Evolutionary conservation across 202 grass and related monocot species (phyloP), one percentile per base, ranked within the genome.

Genomic region (Schoenoplectus tabernaemontani): DNA sequence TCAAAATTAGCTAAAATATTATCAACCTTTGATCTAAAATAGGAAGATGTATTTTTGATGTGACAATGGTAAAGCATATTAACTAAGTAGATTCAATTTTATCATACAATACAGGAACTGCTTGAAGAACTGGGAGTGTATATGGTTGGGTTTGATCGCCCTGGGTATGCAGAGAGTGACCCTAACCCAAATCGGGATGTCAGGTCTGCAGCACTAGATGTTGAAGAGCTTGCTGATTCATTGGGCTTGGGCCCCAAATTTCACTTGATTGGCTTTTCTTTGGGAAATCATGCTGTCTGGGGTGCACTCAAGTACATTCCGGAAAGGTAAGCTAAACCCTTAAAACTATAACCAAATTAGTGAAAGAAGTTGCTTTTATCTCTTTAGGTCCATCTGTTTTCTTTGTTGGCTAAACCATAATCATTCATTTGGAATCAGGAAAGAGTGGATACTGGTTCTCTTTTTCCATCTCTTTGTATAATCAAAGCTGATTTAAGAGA

Each of bases 151-250:
- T 97, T 91, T 67, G 93, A 97, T 68, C 83, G 93, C 20, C 87
- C 93, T 15, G 93, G 93, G 22, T 93, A 89, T 51, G 90, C 78
- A 30, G 93, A 97, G 82, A 97, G 93, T 68, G 93, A 97, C 78
- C 88, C 93, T 1, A 88, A 97, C 70, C 88, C 93, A 7, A 26
- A 34, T 13, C 91, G 93, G 15, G 84, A 90, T 12, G 79, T 89
- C 32, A 82, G 84, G 76, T 91, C 76, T 79, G 91, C 89, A 5
- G 89, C 93, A 46, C 60, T 76, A 59, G 93, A 97, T 78, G 76
- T 93, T 10, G 84, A 34, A 36, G 90, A 93, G 79, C 91, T 97
- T 5, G 93, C 93, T 9, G 91, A 97, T 85, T 77, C 76, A 36
- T 83, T 93, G n/a, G 85, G 82, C 4, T 76, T 97, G 57, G 91